These are phyloP conservation scores for Scheffersomyces illinoinensis DNA, from an alignment of 1,139 yeast species.

Conservation along the genomic window DNA sequence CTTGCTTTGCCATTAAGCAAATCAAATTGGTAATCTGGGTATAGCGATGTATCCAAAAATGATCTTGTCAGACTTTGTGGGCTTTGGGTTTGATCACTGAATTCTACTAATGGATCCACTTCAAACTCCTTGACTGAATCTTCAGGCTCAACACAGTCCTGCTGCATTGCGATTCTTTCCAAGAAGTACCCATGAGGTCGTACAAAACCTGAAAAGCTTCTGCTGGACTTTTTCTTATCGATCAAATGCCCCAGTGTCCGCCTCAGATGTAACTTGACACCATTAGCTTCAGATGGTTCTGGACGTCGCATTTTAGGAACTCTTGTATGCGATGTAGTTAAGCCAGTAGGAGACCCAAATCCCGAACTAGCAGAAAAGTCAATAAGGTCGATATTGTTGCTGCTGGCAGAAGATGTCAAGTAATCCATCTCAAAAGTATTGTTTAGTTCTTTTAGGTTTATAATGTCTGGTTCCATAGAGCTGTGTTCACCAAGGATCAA, in stretches of 20 bases:
- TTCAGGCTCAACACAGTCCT: conserved; percentile 34
- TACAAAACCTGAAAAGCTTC: neutral
- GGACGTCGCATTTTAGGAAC: neutral
- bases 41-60: neutral
- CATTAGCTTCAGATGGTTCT: neutral
- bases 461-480: neutral
- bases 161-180: conserved; percentile 42
- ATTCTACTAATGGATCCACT: neutral
- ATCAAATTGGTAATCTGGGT: neutral
- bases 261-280: neutral
- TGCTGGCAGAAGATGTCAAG: neutral
- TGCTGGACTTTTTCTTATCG: neutral
- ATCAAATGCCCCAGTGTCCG: neutral
- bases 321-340: neutral
- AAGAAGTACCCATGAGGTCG: conserved; percentile 21
- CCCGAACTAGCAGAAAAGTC: neutral
- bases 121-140: neutral
- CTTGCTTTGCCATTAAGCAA: neutral
- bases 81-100: neutral
- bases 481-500: neutral
- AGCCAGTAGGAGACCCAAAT: neutral
- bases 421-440: neutral
- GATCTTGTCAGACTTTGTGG: neutral
- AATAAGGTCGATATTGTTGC: neutral
- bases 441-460: neutral